Base-by-base conservation (phyloP, 208 protist species). In the Acanthamoeba castellanii region DNA sequence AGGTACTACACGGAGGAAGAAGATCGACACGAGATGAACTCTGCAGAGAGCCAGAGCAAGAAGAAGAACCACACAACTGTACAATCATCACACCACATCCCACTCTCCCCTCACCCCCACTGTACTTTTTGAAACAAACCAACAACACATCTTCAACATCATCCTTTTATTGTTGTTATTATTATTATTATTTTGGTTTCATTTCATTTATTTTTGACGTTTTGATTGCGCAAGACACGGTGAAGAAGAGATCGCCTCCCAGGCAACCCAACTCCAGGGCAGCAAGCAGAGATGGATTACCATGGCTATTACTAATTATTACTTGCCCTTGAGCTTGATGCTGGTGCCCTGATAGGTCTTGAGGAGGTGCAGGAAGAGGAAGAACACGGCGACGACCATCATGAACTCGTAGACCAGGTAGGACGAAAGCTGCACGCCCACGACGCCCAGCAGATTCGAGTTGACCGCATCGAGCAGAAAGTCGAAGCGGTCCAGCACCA, bases 391-490 rank as follows among this genome's bases (percentile, higher is more conserved):
- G 47, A 61, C 78, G 16, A 32, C 45, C 78, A 85, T 61, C 13
- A n/a, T 4, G 27, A 61, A 9, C 45, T 85, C 78, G 78, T 30
- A 85, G 7, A 59, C 78, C 78, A 61, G 78, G 47, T 85, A 85
- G 47, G 78, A 50, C 78, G 78, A 42, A 11, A 85, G 37, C 45
- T 59, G 37, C 78, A 85, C 27, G 45, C 78, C 78, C 22, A 34
- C 47, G 7, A 57, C 25, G 37, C 78, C 42, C n/a, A 85, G 47
- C 25, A 85, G 42, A 42, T 27, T 27, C 30, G 42, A 9, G 78
- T 85, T 85, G 78, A 85, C 47, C 27, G n/a, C 25, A 42, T 85
- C 78, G 25, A 85, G 78, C 37, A 85, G 25, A 42, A 59, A 59
- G 30, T 1, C 27, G 47, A 59, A 85, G 47, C 78, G 78, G 25